These are phyloP conservation scores for Millerozyma acaciae DNA, from an alignment of 805 yeast species.

Conservation along the genomic window DNA sequence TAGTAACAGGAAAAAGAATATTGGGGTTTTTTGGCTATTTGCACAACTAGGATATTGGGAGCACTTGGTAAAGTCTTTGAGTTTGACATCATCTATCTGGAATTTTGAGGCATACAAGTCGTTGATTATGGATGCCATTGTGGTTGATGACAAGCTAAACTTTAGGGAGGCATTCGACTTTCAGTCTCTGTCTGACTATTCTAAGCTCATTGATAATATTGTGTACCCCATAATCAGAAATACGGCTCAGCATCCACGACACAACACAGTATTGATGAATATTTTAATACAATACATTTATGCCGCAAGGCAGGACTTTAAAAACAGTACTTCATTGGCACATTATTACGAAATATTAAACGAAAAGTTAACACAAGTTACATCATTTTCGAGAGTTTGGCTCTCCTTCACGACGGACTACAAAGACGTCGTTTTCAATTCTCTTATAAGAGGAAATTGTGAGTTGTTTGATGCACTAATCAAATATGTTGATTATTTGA, in stretches of 20 bases:
- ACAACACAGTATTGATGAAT: slow-evolving; percentile 18
- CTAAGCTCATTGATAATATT: slow-evolving; percentile 4
- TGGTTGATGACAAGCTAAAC: slow-evolving; percentile 14
- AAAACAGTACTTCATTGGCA: background rate
- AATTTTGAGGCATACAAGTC: slow-evolving; percentile 15
- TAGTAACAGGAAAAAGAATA: slow-evolving; percentile 5
- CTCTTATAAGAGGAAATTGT: slow-evolving; percentile 23
- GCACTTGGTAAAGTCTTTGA: slow-evolving; percentile 13
- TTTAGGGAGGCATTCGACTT: slow-evolving; percentile 1
- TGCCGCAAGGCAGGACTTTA: slow-evolving; percentile 4
- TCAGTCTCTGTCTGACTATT: background rate
- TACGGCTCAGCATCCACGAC: slow-evolving; percentile 16
- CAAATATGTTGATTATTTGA: background rate
- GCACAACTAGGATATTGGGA: slow-evolving; percentile 28
- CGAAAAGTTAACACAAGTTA: no score
- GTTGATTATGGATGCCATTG: slow-evolving; percentile 21
- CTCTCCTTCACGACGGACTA: slow-evolving; percentile 3
- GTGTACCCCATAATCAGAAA: slow-evolving; percentile 8
- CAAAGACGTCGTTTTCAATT: slow-evolving; percentile 17
- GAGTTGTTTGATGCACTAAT: slow-evolving; percentile 17
- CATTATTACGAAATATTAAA: no score
- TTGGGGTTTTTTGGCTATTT: slow-evolving; percentile 23
- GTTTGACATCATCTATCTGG: slow-evolving; percentile 7
- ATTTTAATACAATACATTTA: slow-evolving; percentile 14
- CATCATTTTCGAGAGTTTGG: no score